Evolutionary conservation across 2,329 filamentous ascomycete genomes (phyloP).

Genomic region (Alternaria infectoria): DNA sequence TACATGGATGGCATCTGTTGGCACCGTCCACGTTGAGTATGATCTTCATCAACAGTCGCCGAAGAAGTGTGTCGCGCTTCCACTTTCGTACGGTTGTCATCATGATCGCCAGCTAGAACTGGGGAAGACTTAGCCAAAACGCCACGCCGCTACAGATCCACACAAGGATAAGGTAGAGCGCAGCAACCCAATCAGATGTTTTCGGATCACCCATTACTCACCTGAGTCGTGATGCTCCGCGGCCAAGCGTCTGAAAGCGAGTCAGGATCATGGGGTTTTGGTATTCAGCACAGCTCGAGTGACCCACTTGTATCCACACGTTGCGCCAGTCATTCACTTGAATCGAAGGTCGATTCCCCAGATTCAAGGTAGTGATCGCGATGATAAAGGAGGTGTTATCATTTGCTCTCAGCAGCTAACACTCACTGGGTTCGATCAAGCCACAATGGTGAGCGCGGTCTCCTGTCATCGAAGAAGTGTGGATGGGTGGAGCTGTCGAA

Average conservation of each 20-base stretch:
- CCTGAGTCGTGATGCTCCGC: background rate
- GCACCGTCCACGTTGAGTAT: background rate
- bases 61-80: background rate
- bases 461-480: background rate
- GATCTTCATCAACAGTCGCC: constrained; percentile 3
- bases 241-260: background rate
- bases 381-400: background rate
- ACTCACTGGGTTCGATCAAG: background rate
- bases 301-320: background rate
- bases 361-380: background rate
- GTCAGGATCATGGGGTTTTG: background rate
- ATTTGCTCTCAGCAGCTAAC: background rate
- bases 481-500: background rate
- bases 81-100: background rate
- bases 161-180: background rate
- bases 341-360: background rate
- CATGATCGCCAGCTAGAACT: background rate
- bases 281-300: background rate
- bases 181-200: background rate
- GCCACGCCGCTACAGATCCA: background rate
- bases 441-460: background rate
- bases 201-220: background rate
- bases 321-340: background rate
- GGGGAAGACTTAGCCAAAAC: background rate
- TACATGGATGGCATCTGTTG: background rate